A percentile compares a stretch with the other conserved stretches of the same genome.
These are phyloP conservation scores for Gymnopilus dilepis DNA, from an alignment of 768 basidiomycete genomes.

Conservation along the genomic window DNA sequence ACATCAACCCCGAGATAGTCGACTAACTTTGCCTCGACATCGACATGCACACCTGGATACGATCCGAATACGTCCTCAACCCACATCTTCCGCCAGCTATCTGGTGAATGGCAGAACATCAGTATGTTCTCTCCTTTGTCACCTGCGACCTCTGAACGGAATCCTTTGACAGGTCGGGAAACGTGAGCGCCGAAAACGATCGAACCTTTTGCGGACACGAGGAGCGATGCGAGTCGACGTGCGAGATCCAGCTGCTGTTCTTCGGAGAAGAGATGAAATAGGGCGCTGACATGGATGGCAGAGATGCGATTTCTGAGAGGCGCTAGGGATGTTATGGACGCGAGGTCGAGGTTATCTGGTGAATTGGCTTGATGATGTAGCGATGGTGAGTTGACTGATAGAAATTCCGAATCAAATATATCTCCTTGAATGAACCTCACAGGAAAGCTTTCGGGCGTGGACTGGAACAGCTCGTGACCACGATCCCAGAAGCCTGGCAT, in stretches of 20 bases:
- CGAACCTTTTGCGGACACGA: constrained; percentile 38
- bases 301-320: constrained; percentile 48
- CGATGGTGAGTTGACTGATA: constrained; percentile 33
- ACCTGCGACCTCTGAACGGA: not conserved
- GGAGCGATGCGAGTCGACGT: constrained; percentile 33
- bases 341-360: not conserved
- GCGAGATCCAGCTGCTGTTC: constrained; percentile 36
- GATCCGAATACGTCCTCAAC: constrained; percentile 37
- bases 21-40: constrained; percentile 18
- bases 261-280: constrained; percentile 45
- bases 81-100: constrained; percentile 42
- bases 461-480: constrained; percentile 65
- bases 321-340: constrained; percentile 31
- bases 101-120: constrained; percentile 46
- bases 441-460: constrained; percentile 56
- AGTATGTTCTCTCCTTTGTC: not conserved
- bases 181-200: constrained; percentile 43
- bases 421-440: constrained; percentile 62
- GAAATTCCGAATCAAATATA: constrained; percentile 49
- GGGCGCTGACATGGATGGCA: constrained; percentile 45
- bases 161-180: constrained; percentile 38
- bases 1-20: constrained; percentile 4
- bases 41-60: constrained; percentile 7
- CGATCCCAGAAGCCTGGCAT: constrained; percentile 61
- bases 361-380: not conserved